Base-by-base conservation (phyloP, 345 rosid genomes). In the Atalantia buxifolia region DNA sequence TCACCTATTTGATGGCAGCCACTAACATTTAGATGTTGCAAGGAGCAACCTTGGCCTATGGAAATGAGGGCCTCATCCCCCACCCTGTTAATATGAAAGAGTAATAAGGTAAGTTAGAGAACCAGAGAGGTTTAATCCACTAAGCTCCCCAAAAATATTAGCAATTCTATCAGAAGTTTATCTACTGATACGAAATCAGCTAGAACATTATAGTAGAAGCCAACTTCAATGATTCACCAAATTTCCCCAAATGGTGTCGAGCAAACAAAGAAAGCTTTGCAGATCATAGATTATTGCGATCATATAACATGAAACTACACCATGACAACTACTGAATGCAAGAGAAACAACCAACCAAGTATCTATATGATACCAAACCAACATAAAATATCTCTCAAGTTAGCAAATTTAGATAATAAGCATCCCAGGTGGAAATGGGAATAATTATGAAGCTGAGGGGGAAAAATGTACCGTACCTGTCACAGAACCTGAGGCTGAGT, bases 401-500 rank as follows among this genome's bases (percentile, higher is more conserved):
- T 7, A 56, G 48, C 48, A 56, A 57, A 5, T 59, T 55, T 27
- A 72, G 4, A 33, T 3, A 35, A 33, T 63, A 55, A 33, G 45
- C 61, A 35, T 72, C 66, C 16, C 36, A 27, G 25, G 76, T 35
- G 48, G 50, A 72, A 75, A 57, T 16, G 28, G 10, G 9, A 48
- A 66, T 8, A 38, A 24, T 2, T 21, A 76, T 12, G 24, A 75
- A 60, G 65, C 48, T 12, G 79, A 35, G 27, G 50, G 18, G 18
- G 13, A 45, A 45, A n/a, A 75, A 66, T 55, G 48, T 55, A 69
- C 50, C 57, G 76, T 84, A 93, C 98, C 91, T 93, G 70, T 92
- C 93, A 78, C 98, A 95, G 81, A 95, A 93, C 28, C 92, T 92
- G 64, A 95, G 88, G 87, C 94, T 93, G 76, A 95, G 97, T 79